Percentiles rank a stretch among this genome's conserved stretches.
phyloP scores from a whole-genome alignment of 768 basidiomycete species.

The Chalciporus chontae region DNA sequence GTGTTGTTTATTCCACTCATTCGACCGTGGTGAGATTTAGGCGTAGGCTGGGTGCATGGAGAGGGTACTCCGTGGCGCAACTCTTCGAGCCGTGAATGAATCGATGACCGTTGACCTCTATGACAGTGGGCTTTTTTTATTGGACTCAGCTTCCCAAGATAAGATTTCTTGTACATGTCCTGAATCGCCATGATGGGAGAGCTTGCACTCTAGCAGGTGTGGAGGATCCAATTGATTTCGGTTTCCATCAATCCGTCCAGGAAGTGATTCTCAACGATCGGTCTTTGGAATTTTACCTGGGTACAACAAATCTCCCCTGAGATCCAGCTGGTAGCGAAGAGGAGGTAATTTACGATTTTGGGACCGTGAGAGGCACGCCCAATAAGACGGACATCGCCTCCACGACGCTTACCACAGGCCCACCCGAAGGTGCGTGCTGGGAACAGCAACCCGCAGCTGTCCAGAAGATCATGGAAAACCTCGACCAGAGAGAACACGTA shows the following conservation, averaged over 20 bases:
- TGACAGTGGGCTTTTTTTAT: no score
- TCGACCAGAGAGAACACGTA: constrained; percentile 30
- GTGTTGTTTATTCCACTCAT: no score
- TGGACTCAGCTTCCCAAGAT: no score
- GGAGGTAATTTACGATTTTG: constrained; percentile 21
- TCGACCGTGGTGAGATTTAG: no score
- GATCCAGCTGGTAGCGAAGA: neutral
- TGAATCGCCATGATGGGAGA: no score
- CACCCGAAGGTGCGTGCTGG: constrained; percentile 22
- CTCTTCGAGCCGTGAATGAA: no score
- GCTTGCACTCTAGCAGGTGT: no score
- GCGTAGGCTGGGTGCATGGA: no score
- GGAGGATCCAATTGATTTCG: neutral
- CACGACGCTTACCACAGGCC: constrained; percentile 15
- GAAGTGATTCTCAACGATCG: constrained; percentile 1
- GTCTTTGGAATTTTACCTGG: neutral
- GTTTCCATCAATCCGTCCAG: constrained; percentile 1
- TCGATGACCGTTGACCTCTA: no score
- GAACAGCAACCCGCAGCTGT: constrained; percentile 18
- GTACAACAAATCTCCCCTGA: no score
- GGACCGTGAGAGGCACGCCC: constrained; percentile 24
- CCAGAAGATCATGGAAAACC: constrained; percentile 24
- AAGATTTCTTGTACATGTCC: no score
- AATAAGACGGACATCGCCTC: constrained; percentile 18
- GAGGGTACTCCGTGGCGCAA: no score